phyloP scores from a whole-genome alignment of 352 stramenopile genomes.

The Pythium periplocum region DNA sequence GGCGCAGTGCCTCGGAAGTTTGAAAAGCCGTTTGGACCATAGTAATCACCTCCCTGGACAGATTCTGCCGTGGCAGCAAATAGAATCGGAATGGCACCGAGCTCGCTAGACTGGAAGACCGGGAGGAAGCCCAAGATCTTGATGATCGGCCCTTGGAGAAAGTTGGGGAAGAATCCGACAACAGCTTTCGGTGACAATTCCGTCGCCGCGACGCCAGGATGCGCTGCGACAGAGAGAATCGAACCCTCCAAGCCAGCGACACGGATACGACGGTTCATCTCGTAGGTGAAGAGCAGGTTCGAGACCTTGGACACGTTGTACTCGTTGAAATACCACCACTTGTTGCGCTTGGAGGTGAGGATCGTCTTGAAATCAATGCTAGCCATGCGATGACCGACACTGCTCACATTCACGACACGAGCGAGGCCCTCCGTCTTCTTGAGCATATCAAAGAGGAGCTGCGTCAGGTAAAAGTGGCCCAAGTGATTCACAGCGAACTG shows the following conservation, averaged over 20 bases:
- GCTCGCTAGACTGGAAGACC: slow-evolving; percentile 8
- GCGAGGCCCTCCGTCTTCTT: slow-evolving; percentile 11
- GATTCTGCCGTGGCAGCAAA: slow-evolving; percentile 13
- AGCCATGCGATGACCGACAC: slow-evolving; percentile 27
- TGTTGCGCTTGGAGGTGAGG: slow-evolving; percentile 13
- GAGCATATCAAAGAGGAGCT: slow-evolving; percentile 46
- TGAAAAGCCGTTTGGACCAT: slow-evolving; percentile 12
- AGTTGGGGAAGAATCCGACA: slow-evolving; percentile 17
- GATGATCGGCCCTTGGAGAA: slow-evolving; percentile 14
- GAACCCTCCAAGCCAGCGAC: slow-evolving; percentile 15
- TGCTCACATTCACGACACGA: slow-evolving; percentile 34
- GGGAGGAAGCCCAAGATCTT: slow-evolving; percentile 10
- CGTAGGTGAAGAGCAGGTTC: slow-evolving; percentile 42
- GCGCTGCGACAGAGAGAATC: slow-evolving; percentile 26
- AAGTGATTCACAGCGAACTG: slow-evolving; percentile 62
- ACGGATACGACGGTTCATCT: slow-evolving; percentile 29
- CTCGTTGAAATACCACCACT: slow-evolving; percentile 33
- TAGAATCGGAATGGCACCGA: slow-evolving; percentile 12
- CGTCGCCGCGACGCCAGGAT: slow-evolving; percentile 18
- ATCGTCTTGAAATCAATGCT: slow-evolving; percentile 24
- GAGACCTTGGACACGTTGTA: slow-evolving; percentile 43
- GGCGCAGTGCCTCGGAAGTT: slow-evolving; percentile 12
- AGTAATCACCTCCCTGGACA: slow-evolving; percentile 15
- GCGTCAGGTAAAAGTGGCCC: slow-evolving; percentile 52
- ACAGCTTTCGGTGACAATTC: slow-evolving; percentile 20